Conservation (phyloP, 257 asterid genomes). For the Mentha longifolia region DNA sequence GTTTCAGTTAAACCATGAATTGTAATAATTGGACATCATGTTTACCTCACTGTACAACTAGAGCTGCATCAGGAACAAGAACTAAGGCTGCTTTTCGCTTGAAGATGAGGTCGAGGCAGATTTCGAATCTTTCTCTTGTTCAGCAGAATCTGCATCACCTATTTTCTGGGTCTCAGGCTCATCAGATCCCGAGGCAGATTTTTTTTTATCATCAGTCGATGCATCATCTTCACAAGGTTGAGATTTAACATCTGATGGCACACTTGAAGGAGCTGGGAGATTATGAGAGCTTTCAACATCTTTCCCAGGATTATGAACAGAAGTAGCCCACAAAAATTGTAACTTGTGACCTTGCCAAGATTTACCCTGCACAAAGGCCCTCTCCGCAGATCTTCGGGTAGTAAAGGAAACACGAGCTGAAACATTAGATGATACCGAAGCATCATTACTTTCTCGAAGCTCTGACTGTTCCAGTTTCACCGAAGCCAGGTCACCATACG, state of each 20-base stretch:
- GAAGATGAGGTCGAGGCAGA: constrained; percentile 44
- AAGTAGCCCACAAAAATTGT: constrained; percentile 64
- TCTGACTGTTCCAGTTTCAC: constrained; percentile 71
- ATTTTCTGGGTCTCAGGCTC: constrained; percentile 28
- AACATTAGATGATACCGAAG: constrained; percentile 45
- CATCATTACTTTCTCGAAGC: constrained; percentile 45
- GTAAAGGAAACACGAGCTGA: constrained; percentile 75
- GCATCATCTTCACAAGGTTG: constrained; percentile 30
- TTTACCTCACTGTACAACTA: constrained; percentile 75
- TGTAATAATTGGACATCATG: constrained; percentile 41
- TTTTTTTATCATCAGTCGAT: neutral
- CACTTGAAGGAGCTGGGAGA: constrained; percentile 40
- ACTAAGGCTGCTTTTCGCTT: constrained; percentile 41
- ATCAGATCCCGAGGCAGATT: constrained; percentile 20
- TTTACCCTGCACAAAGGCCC: constrained; percentile 82
- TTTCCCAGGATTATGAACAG: constrained; percentile 43
- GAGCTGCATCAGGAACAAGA: constrained; percentile 43
- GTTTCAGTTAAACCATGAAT: constrained; percentile 48
- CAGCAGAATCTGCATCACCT: constrained; percentile 38
- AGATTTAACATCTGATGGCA: constrained; percentile 27
- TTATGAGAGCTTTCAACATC: constrained; percentile 43
- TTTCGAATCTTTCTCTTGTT: constrained; percentile 45
- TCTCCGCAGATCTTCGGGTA: constrained; percentile 81
- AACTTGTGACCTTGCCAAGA: constrained; percentile 80
- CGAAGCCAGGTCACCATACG: constrained; percentile 72